Percentiles rank a stretch among this genome's conserved stretches.
Conservation (phyloP, 257 asterid species). For the Lavandula angustifolia region DNA sequence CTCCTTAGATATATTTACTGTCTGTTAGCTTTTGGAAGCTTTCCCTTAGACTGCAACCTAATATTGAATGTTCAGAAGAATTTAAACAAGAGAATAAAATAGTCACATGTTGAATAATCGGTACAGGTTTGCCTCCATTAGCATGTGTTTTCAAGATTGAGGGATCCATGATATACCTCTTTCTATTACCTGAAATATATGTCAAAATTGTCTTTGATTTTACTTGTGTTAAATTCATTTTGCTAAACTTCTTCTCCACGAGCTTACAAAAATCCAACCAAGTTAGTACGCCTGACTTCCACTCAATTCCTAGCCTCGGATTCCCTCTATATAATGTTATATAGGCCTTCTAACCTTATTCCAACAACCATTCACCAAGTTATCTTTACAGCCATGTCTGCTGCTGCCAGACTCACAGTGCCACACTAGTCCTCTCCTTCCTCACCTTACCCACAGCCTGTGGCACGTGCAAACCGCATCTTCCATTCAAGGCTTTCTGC, state of each 20-base stretch:
- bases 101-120: constrained; percentile 41
- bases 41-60: constrained; percentile 8
- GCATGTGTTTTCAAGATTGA: constrained; percentile 36
- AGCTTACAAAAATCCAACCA: constrained; percentile 48
- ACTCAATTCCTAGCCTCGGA: constrained; percentile 57
- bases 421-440: constrained; percentile 41
- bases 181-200: not conserved
- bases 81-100: not conserved
- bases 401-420: constrained; percentile 35
- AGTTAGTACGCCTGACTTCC: constrained; percentile 29
- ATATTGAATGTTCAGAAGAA: not conserved
- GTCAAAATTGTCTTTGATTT: constrained; percentile 15
- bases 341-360: constrained; percentile 22
- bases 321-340: constrained; percentile 39
- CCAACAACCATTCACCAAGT: not conserved
- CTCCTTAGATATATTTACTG: constrained; percentile 25
- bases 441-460: constrained; percentile 50
- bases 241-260: constrained; percentile 32
- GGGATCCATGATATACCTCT: constrained; percentile 29
- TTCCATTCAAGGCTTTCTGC: constrained; percentile 51
- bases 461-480: constrained; percentile 41
- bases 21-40: constrained; percentile 26
- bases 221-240: constrained; percentile 9
- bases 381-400: constrained; percentile 43
- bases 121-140: constrained; percentile 30